Conservation (phyloP, 345 rosid species). For the Geranium brycei region DNA sequence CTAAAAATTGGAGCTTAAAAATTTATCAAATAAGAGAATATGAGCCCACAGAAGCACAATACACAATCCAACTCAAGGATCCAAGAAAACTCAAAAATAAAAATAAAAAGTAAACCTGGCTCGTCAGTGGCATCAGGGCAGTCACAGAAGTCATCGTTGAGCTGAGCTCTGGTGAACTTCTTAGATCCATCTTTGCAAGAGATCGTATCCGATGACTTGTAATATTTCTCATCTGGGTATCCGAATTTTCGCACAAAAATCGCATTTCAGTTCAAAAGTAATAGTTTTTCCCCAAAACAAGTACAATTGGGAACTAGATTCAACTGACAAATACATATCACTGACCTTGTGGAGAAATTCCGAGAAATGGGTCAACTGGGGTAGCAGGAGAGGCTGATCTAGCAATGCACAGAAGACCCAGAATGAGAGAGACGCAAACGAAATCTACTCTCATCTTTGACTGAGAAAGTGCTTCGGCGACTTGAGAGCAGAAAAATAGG, state of each 20-base stretch:
- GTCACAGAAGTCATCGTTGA: slow-evolving; percentile 93
- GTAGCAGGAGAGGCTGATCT: slow-evolving; percentile 37
- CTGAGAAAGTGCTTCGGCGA: no score
- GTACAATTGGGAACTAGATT: neutral
- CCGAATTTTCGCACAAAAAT: neutral
- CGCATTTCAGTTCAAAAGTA: neutral
- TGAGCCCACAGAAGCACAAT: no score
- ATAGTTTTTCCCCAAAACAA: neutral
- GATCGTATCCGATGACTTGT: slow-evolving; percentile 33
- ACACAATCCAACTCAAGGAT: no score
- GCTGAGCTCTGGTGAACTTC: slow-evolving; percentile 59
- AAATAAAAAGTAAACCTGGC: slow-evolving; percentile 38
- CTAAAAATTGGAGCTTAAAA: no score
- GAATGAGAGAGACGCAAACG: neutral
- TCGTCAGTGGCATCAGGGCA: slow-evolving; percentile 88
- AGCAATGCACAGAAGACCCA: neutral
- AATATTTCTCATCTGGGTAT: slow-evolving; percentile 57
- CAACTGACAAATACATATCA: neutral
- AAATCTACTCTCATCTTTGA: neutral
- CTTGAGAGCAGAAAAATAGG: no score
- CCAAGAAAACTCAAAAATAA: no score
- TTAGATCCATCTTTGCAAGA: slow-evolving; percentile 78
- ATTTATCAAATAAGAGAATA: no score
- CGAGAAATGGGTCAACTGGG: slow-evolving; percentile 41
- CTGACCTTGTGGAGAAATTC: slow-evolving; percentile 83